Conservation (phyloP, 441 rosid genomes). For the Pelargonium australe region DNA sequence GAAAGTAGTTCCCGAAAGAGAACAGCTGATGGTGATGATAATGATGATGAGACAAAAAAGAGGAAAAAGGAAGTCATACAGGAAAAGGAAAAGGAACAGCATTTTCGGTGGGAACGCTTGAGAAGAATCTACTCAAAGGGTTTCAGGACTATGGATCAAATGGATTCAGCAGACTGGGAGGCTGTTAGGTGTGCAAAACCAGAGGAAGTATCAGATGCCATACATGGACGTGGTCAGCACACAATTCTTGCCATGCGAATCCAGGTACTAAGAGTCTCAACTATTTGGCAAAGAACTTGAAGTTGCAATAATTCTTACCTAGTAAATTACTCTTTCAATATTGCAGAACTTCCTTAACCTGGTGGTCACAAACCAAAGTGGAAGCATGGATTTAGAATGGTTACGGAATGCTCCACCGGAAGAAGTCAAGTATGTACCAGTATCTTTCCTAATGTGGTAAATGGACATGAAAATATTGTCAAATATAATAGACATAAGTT, state of each 20-base stretch:
- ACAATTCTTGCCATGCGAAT: conserved; percentile 81
- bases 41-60: conserved; percentile 29
- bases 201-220: conserved; percentile 46
- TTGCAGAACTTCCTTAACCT: conserved; percentile 80
- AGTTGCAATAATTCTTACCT: background rate
- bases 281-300: conserved; percentile 9
- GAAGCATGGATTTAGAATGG: conserved; percentile 86
- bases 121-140: conserved; percentile 34
- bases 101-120: conserved; percentile 62
- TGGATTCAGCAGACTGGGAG: conserved; percentile 84
- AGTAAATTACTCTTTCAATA: background rate
- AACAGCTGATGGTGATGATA: conserved; percentile 24
- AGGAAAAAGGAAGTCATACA: conserved; percentile 43
- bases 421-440: conserved; percentile 61
- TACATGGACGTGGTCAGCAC: conserved; percentile 88
- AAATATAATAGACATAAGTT: background rate
- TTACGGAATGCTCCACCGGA: conserved; percentile 68
- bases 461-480: background rate
- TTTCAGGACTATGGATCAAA: conserved; percentile 38
- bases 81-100: conserved; percentile 33
- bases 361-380: conserved; percentile 54
- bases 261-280: conserved; percentile 39
- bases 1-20: conserved; percentile 24
- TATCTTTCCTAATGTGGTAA: background rate
- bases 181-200: conserved; percentile 56